Percentiles rank a stretch among this genome's conserved stretches.
These are phyloP conservation scores for Penicillium sp. DNA, from an alignment of 2,329 filamentous ascomycete species.

Conservation along the genomic window DNA sequence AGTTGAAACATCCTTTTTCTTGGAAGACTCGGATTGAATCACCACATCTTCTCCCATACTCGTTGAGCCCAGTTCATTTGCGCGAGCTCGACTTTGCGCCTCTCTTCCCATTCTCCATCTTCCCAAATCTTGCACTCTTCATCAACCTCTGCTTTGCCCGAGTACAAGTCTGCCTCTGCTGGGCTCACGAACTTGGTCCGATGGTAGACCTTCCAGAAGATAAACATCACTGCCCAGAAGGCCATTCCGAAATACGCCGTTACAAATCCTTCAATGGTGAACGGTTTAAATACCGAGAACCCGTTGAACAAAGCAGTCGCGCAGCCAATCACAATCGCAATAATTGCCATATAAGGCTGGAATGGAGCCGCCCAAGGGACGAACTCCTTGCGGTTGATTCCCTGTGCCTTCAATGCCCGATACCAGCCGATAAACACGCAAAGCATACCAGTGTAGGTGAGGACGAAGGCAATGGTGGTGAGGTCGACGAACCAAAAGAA, in stretches of 20 bases:
- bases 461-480: constrained; percentile 38
- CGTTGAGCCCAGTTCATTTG: constrained; percentile 33
- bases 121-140: constrained; percentile 41
- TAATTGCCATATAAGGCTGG: constrained; percentile 73
- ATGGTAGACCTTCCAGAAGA: constrained; percentile 39
- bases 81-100: constrained; percentile 32
- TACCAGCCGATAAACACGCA: constrained; percentile 73
- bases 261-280: constrained; percentile 53
- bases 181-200: constrained; percentile 33
- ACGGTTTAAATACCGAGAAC: constrained; percentile 53
- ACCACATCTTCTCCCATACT: constrained; percentile 39
- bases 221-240: constrained; percentile 49
- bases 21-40: too few relatives aligned
- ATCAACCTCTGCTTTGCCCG: constrained; percentile 40
- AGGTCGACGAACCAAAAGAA: constrained; percentile 73
- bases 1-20: too few relatives aligned
- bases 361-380: constrained; percentile 71
- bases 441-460: constrained; percentile 65
- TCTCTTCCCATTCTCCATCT: constrained; percentile 34
- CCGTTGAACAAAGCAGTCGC: constrained; percentile 69
- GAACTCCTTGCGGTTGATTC: constrained; percentile 63
- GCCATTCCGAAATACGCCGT: constrained; percentile 55
- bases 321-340: constrained; percentile 58
- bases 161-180: constrained; percentile 34
- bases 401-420: constrained; percentile 70